A percentile compares a stretch with the other conserved stretches of the same genome.
Evolutionary conservation across 176 grass and related monocot genomes (phyloP).

Genomic region (Thinopyrum elongatum): DNA sequence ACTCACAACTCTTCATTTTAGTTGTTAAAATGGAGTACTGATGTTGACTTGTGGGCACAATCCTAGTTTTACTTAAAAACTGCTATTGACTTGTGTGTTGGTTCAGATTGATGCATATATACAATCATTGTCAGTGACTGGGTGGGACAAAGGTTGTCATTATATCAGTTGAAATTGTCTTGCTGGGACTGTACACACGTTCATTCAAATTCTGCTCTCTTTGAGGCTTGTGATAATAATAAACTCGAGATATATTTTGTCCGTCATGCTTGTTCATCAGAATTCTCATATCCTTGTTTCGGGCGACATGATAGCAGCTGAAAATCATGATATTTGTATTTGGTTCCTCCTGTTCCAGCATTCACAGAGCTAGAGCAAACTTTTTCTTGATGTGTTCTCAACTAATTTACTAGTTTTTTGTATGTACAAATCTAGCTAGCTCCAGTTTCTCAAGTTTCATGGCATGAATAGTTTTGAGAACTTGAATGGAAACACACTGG

Average conservation of each 20-base stretch:
- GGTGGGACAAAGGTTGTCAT: neutral
- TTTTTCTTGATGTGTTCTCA: neutral
- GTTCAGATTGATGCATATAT: neutral
- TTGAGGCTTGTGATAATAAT: neutral
- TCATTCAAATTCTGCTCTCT: neutral
- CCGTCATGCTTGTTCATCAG: neutral
- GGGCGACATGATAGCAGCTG: neutral
- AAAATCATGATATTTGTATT: neutral
- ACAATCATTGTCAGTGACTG: neutral
- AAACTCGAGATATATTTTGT: neutral
- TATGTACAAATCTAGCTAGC: neutral
- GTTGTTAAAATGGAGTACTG: neutral
- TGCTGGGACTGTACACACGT: neutral
- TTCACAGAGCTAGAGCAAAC: neutral
- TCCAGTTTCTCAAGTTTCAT: neutral
- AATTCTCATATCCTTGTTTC: neutral
- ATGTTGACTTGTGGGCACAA: neutral
- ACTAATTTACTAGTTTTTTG: conserved; percentile 9
- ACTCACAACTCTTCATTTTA: neutral
- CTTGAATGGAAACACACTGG: neutral
- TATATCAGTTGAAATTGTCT: neutral
- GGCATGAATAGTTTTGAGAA: neutral
- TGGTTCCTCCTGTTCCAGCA: neutral
- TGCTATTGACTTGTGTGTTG: neutral
- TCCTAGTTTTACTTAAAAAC: neutral